Conservation (phyloP, 139 green algal genomes). For the Coelastrella sp. region DNA sequence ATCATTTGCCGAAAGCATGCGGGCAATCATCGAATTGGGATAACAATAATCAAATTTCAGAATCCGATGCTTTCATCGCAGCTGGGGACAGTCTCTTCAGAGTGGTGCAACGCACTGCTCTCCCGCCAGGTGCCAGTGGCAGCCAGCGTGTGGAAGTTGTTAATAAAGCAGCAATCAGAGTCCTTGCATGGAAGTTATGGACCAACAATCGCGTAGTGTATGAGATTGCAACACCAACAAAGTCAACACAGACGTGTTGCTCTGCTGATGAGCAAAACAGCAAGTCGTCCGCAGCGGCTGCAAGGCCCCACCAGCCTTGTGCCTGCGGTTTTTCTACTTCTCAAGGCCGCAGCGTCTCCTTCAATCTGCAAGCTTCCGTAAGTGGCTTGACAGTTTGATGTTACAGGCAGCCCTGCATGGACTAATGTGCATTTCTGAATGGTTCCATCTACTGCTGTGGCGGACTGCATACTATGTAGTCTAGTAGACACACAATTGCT, state of each 20-base stretch:
- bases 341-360: background rate
- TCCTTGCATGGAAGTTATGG: slow-evolving; percentile 42
- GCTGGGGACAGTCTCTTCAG: slow-evolving; percentile 22
- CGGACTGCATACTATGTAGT: no score
- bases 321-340: background rate
- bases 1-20: background rate
- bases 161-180: slow-evolving; percentile 32
- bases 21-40: background rate
- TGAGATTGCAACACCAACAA: background rate
- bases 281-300: background rate
- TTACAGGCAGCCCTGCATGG: no score
- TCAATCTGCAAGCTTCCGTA: background rate
- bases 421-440: no score
- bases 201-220: slow-evolving; percentile 5
- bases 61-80: background rate
- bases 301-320: background rate
- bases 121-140: background rate
- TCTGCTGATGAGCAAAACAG: background rate
- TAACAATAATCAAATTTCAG: background rate
- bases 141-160: slow-evolving; percentile 15
- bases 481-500: no score
- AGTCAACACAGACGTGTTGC: no score
- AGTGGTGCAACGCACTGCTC: slow-evolving; percentile 18
- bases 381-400: no score
- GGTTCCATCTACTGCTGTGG: no score